Percentiles rank a stretch among this genome's conserved stretches.
Evolutionary conservation across 768 basidiomycete species (phyloP).

Genomic region (Postia placenta): DNA sequence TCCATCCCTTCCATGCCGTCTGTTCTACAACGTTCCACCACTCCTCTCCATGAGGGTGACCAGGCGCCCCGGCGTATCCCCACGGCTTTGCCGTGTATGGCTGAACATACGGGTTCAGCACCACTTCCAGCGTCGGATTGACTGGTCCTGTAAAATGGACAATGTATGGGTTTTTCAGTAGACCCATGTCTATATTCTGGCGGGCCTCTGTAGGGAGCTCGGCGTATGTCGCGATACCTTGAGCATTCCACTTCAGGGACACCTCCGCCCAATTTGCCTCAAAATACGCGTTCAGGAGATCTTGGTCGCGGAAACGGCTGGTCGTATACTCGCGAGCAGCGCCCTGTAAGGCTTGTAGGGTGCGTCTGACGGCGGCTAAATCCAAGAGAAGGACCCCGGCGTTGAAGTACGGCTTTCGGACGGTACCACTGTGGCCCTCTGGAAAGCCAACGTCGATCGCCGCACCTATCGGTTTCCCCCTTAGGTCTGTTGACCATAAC

Average conservation of each 20-base stretch:
- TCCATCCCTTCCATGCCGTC: constrained; percentile 12
- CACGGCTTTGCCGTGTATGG: background rate
- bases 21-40: background rate
- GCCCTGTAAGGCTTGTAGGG: constrained; percentile 19
- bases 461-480: constrained; percentile 38
- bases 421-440: constrained; percentile 35
- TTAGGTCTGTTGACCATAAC: constrained; percentile 42
- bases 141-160: background rate
- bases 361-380: constrained; percentile 31
- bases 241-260: constrained; percentile 40
- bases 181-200: background rate
- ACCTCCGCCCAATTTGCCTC: constrained; percentile 36
- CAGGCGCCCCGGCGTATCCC: too few relatives aligned
- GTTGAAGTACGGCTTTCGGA: constrained; percentile 41
- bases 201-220: constrained; percentile 15
- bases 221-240: constrained; percentile 52
- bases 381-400: constrained; percentile 50
- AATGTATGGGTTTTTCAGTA: background rate
- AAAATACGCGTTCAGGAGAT: constrained; percentile 44
- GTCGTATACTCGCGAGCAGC: background rate
- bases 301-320: constrained; percentile 37
- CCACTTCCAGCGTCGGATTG: constrained; percentile 6
- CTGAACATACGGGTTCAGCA: background rate
- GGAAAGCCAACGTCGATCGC: constrained; percentile 44
- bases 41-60: background rate